Evolutionary conservation across 2,329 filamentous ascomycete species (phyloP), one percentile per base, ranked within the genome.

Genomic region (Ophiostoma perfectum): DNA sequence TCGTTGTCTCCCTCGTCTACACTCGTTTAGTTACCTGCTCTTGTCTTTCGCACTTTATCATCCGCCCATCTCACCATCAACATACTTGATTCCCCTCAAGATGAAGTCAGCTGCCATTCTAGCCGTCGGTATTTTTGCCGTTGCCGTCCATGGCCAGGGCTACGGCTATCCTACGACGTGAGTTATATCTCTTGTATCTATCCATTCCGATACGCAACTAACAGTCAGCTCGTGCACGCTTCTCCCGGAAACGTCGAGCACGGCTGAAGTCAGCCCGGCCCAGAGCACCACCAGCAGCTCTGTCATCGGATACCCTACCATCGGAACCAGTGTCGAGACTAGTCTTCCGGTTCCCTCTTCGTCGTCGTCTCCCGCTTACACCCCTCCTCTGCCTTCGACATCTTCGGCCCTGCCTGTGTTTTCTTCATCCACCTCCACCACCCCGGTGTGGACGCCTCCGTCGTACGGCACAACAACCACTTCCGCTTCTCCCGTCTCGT

Each of bases 91-190:
- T 27, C 27, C 27, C 27, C 49, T 58, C 58, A 62, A n/a, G 6
- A 62, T 62, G 58, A 36, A 62, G 27, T 41, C 58, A 2, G 18
- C 49, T 38, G 14, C 58, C 12, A 16, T 62, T 16, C 58, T 62
- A 12, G 6, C n/a, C 58, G 4, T 62, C 38, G 38, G 58, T 14
- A 5, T 62, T 12, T 39, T 16, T 16, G 58, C 45, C 14, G 12
- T 14, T 42, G 58, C 58, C 58, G 36, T 42, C 14, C 14, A 18
- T 16, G 58, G 14, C 5, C 58, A 62, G 14, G 58, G 6, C 38
- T 62, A 62, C 38, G 58, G 58, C 58, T 62, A 62, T 41, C 58
- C 58, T 16, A 62, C 58, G 2, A 62, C 58, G 58, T 62, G 18
- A 8, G 58, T 62, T n/a, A 7, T 39, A 4, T 62, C 36, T 62